These are phyloP conservation scores for Tylopilus subfusipes DNA, from an alignment of 768 basidiomycete species.

Conservation along the genomic window DNA sequence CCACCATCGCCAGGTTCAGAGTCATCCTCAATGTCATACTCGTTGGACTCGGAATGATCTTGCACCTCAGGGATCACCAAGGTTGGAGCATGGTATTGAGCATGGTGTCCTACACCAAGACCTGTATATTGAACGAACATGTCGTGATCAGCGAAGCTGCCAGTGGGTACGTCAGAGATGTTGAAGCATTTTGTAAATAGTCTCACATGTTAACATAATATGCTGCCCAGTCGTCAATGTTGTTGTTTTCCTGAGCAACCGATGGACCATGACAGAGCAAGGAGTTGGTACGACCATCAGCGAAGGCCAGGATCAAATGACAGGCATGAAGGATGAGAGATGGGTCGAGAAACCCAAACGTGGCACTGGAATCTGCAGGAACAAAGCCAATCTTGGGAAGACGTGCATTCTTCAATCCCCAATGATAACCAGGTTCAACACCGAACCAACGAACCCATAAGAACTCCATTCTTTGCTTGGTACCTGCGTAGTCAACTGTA, in stretches of 20 bases:
- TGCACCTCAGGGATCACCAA: no score
- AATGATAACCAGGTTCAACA: neutral
- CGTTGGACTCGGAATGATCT: no score
- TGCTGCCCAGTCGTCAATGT: slow-evolving; percentile 8
- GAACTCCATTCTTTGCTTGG: slow-evolving; percentile 15
- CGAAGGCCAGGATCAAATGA: slow-evolving; percentile 28
- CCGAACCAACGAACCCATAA: slow-evolving; percentile 11
- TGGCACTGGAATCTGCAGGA: slow-evolving; percentile 1
- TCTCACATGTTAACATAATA: slow-evolving; percentile 17
- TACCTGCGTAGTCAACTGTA: slow-evolving; percentile 6
- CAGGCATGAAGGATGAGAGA: slow-evolving; percentile 15
- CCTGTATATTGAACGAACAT: no score
- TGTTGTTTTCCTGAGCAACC: neutral
- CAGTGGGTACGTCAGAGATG: no score
- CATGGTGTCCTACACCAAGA: no score
- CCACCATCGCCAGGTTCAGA: no score
- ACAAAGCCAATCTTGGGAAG: slow-evolving; percentile 24
- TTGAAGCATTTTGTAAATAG: no score
- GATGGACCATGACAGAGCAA: slow-evolving; percentile 7
- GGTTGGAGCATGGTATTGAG: no score
- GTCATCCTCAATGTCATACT: no score
- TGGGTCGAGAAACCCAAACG: slow-evolving; percentile 10
- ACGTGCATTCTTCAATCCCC: slow-evolving; percentile 7
- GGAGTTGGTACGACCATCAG: slow-evolving; percentile 13
- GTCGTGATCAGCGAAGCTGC: no score